Conservation (phyloP, 1,284 basidiomycete genomes). For the Agroathelia rolfsii region DNA sequence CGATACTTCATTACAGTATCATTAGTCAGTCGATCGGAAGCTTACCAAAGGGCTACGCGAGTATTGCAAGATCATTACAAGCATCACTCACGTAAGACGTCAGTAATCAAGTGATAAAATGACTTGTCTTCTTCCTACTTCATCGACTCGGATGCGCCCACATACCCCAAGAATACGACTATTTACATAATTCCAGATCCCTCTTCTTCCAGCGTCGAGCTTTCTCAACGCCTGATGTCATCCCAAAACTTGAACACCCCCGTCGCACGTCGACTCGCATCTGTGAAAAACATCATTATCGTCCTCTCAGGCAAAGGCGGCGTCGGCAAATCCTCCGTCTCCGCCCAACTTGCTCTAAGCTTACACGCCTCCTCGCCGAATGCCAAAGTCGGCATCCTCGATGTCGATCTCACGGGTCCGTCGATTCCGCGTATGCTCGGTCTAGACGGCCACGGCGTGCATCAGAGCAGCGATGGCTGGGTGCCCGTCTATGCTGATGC, state of each 20-base stretch:
- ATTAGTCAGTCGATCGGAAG: too few relatives aligned
- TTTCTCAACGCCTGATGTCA: slow-evolving; percentile 18
- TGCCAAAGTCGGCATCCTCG: slow-evolving; percentile 81
- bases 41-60: too few relatives aligned
- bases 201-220: slow-evolving; percentile 2
- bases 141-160: too few relatives aligned
- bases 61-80: too few relatives aligned
- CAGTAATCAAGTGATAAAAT: too few relatives aligned
- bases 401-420: slow-evolving; percentile 94
- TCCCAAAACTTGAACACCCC: slow-evolving; percentile 43
- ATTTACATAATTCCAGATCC: too few relatives aligned
- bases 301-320: slow-evolving; percentile 96
- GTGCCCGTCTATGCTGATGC: slow-evolving; percentile 93
- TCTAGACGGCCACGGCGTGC: slow-evolving; percentile 76
- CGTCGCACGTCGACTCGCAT: slow-evolving; percentile 50
- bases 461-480: slow-evolving; percentile 95
- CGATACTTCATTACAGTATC: slow-evolving; percentile 1
- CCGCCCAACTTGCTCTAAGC: slow-evolving; percentile 86
- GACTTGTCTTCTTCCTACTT: too few relatives aligned
- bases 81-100: too few relatives aligned
- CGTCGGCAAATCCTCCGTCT: slow-evolving; percentile 95
- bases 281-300: slow-evolving; percentile 83
- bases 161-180: too few relatives aligned
- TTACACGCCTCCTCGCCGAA: slow-evolving; percentile 60
- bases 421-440: slow-evolving; percentile 97